These are phyloP conservation scores for Yamadazyma insecticola DNA, from an alignment of 805 yeast species.

Conservation along the genomic window DNA sequence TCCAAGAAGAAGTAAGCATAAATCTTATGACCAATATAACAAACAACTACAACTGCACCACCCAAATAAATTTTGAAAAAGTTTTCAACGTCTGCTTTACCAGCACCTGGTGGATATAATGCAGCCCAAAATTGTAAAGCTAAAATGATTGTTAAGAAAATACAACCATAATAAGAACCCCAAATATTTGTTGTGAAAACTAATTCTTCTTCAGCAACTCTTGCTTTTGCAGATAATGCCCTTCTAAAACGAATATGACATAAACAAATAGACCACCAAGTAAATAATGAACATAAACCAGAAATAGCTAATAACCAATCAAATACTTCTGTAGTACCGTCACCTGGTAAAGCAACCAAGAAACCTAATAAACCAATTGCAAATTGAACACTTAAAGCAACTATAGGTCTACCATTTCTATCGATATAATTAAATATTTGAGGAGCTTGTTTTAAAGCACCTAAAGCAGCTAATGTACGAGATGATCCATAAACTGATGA, in stretches of 20 bases:
- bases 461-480: constrained; percentile 27
- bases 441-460: constrained; percentile 28
- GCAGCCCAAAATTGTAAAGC: constrained; percentile 37
- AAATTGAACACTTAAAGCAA: constrained; percentile 20
- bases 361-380: constrained; percentile 24
- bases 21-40: constrained; percentile 50
- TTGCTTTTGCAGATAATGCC: constrained; percentile 18
- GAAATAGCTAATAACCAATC: constrained; percentile 27
- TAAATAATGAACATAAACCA: constrained; percentile 25
- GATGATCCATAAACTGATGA: constrained; percentile 33
- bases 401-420: constrained; percentile 27
- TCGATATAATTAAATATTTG: constrained; percentile 23
- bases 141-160: constrained; percentile 22
- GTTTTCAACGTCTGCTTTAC: constrained; percentile 26
- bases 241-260: constrained; percentile 27
- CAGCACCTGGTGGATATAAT: constrained; percentile 29
- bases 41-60: constrained; percentile 34
- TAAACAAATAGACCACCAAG: constrained; percentile 27
- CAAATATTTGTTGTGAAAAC: constrained; percentile 21
- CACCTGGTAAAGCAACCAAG: constrained; percentile 23
- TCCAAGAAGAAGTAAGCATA: constrained; percentile 27
- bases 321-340: constrained; percentile 27
- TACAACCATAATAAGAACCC: constrained; percentile 31
- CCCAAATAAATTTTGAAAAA: constrained; percentile 58
- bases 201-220: constrained; percentile 25